Base-by-base conservation (phyloP, 352 stramenopile species). In the Phytophthora kernoviae region DNA sequence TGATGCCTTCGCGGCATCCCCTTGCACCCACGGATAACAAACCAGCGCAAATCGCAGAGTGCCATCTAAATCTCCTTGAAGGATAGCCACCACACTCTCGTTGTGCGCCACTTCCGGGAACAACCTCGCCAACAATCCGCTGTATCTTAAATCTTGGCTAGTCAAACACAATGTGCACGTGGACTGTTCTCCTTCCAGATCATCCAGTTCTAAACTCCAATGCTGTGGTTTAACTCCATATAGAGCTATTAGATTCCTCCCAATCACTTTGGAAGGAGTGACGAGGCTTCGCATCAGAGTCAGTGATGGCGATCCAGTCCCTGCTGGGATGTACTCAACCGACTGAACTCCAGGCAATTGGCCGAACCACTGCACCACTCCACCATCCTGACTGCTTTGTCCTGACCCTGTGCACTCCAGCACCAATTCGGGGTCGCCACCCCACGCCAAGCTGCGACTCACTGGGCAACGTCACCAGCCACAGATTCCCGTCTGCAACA, bases 171-270 rank as follows among this genome's bases (percentile, higher is more conserved):
- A 21, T 10, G 73, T 44, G 24, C 68, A 76, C 33, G 77, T 89
- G 5, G 81, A 85, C n/a, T 86, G 79, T 18, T 93, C 77, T 1
- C 70, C 84, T 65, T 93, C 84, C 0, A 93, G 54, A 10, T 73
- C 71, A 1, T 87, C 70, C 7, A 93, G 40, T 40, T 93, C 45
- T 27, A 53, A 32, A 2, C 32, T 45, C 24, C 45, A 46, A 2
- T 63, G 51, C n/a, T 36, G 44, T 22, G 21, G 1, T 18, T 26
- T 46, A 10, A 43, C 20, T 49, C 30, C 49, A 54, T 39, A 40
- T 24, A 1, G 6, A 18, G 27, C 41, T 52, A 1, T 45, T 26
- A 30, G 24, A 17, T 49, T 46, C 14, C 46, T 68, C 22, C 63
- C 57, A 34, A 84, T 41, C n/a, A 88, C 44, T 3, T 72, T 88